Base-by-base conservation (phyloP, 495 filamentous ascomycete species). In the Pseudevernia furfuracea region DNA sequence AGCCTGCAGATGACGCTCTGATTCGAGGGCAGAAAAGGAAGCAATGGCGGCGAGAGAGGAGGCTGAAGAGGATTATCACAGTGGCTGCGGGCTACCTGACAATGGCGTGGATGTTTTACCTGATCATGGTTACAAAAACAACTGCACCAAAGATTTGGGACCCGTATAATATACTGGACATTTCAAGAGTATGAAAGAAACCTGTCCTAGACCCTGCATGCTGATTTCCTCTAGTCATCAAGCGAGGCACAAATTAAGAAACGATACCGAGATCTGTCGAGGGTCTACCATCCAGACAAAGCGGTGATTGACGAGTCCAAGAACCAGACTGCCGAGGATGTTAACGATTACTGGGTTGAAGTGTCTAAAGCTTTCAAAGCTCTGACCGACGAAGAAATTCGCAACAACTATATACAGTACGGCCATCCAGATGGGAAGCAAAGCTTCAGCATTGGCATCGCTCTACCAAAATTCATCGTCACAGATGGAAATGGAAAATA, bases 381-480 rank as follows among this genome's bases (percentile, higher is more conserved):
- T 11, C 80, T 98, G 52, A 97, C 95, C 12, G 94, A 98, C 70
- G 94, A 97, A 75, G 94, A 97, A 46, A 82, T 97, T 53, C 89
- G 95, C 59, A 95, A 96, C 74, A 98, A 98, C 78, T 97, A 88
- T 73, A 85, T 92, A 43, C 89, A 96, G 73, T 98, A 87, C 74
- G 94, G 94, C 55, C 91, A 98, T 74, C 94, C 94, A 9, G 94
- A 98, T 72, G 94, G 94, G 60, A 97, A 96, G 79, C 94, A 98
- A 74, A 92, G 91, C 71, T 93, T 89, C 80, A 97, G 92, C 76
- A 97, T 97, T 72, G 93, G 96, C 65, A 97, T 98, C 69, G 94
- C 93, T 36, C 83, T 98, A 52, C 94, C 94, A 21, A 88, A 94
- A 72, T 89, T 92, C 75, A 92, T 98, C 67, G 82, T 98, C 61